Evolutionary conservation across 768 basidiomycete species (phyloP).

Genomic region (Tulasnella sp.): DNA sequence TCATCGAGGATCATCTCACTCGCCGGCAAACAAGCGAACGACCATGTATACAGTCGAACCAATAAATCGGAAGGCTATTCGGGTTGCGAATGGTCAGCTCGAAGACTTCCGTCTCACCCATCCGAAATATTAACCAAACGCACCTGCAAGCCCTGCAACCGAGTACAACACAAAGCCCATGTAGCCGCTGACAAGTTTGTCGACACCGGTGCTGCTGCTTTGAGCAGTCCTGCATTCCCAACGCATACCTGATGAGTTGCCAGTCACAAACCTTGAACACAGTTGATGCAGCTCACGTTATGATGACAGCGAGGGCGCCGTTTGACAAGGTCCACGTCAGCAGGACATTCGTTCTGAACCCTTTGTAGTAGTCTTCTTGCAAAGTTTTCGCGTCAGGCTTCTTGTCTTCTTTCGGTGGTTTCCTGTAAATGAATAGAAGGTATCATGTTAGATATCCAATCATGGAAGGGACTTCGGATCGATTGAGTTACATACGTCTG

Average conservation of each 20-base stretch:
- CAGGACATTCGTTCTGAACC: constrained; percentile 82
- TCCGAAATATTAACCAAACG: constrained; percentile 28
- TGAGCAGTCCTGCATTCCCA: too few relatives aligned
- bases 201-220: constrained; percentile 27
- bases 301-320: constrained; percentile 59
- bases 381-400: constrained; percentile 49
- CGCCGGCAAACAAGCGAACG: constrained; percentile 78
- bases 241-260: too few relatives aligned
- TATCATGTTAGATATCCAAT: neutral
- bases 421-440: constrained; percentile 24
- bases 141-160: constrained; percentile 78
- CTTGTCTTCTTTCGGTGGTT: constrained; percentile 59
- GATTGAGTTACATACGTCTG: constrained; percentile 32
- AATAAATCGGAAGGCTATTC: constrained; percentile 67
- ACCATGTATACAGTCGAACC: constrained; percentile 77
- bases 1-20: too few relatives aligned
- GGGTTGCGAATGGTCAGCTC: neutral
- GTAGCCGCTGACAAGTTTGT: constrained; percentile 62
- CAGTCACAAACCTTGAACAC: neutral
- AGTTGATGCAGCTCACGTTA: constrained; percentile 41
- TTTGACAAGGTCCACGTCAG: constrained; percentile 85
- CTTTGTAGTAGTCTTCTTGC: constrained; percentile 81
- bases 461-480: neutral
- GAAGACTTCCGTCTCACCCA: neutral
- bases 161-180: constrained; percentile 84